Evolutionary conservation across 225 moss, liverwort and hornwort genomes (phyloP).

Genomic region (Antitrichia curtipendula): DNA sequence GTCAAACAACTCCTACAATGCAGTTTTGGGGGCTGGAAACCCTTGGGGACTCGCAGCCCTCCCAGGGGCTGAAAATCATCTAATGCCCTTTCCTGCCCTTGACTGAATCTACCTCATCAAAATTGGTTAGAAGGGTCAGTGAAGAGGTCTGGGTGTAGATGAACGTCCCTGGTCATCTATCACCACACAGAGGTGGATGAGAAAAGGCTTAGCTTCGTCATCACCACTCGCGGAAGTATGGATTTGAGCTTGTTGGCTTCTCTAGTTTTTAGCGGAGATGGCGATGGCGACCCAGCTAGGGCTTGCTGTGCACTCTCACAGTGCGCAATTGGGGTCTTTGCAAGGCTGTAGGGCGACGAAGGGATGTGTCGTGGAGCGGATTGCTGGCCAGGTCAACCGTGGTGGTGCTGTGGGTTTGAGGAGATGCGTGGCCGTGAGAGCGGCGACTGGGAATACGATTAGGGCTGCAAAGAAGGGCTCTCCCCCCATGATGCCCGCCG

Average conservation of each 20-base stretch:
- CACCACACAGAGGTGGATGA: not conserved
- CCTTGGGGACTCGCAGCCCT: no score
- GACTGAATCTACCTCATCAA: no score
- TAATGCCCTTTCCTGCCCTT: no score
- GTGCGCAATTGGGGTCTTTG: not conserved
- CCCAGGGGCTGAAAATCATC: no score
- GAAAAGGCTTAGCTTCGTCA: not conserved
- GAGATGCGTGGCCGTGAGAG: not conserved
- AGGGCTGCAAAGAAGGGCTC: conserved; percentile 68
- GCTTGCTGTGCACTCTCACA: not conserved
- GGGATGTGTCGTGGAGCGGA: not conserved
- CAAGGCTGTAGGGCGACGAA: not conserved
- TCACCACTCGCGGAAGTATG: not conserved
- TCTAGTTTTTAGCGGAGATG: not conserved
- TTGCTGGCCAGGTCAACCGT: not conserved
- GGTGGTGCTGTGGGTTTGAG: not conserved
- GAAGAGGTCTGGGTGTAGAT: not conserved
- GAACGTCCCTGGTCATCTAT: not conserved
- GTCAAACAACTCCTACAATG: no score
- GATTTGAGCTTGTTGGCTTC: not conserved
- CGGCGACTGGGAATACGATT: not conserved
- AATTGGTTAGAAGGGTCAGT: no score
- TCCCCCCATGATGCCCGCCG: conserved; percentile 63
- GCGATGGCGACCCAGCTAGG: conserved; percentile 1
- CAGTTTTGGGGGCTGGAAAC: no score